Conservation (phyloP, 2,329 filamentous ascomycete genomes). For the Atkinsonella hypoxylon region DNA sequence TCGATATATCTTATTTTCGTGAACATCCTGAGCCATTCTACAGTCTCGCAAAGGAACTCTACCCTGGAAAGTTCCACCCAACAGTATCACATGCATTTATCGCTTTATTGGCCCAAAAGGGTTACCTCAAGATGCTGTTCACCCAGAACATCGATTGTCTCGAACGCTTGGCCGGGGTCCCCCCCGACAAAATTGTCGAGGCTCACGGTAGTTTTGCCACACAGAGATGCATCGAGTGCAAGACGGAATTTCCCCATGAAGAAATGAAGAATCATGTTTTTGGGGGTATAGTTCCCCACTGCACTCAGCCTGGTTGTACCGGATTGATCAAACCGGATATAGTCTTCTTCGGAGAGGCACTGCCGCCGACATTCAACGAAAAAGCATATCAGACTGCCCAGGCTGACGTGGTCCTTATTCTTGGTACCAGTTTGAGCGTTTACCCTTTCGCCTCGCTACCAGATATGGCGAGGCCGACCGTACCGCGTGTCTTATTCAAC, state of each 20-base stretch:
- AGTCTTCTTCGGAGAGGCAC: constrained; percentile 77
- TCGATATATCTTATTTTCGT: constrained; percentile 84
- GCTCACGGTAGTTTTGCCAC: constrained; percentile 91
- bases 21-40: constrained; percentile 84
- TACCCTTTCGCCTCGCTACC: constrained; percentile 83
- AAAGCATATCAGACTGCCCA: constrained; percentile 34
- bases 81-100: constrained; percentile 89
- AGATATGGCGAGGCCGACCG: constrained; percentile 42
- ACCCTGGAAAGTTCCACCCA: constrained; percentile 78
- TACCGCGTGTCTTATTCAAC: constrained; percentile 79
- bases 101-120: constrained; percentile 66
- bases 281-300: constrained; percentile 58
- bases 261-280: constrained; percentile 61
- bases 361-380: constrained; percentile 30
- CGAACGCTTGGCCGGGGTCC: constrained; percentile 77
- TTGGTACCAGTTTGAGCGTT: constrained; percentile 81
- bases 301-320: constrained; percentile 47
- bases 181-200: constrained; percentile 70
- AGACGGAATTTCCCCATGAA: constrained; percentile 55
- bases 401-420: constrained; percentile 70
- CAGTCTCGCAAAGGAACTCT: constrained; percentile 78
- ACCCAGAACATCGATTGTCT: constrained; percentile 98
- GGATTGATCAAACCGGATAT: constrained; percentile 90
- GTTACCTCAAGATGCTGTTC: constrained; percentile 72
- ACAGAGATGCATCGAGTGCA: constrained; percentile 87